Evolutionary conservation across 805 yeast species (phyloP).

Genomic region (Candida orba): DNA sequence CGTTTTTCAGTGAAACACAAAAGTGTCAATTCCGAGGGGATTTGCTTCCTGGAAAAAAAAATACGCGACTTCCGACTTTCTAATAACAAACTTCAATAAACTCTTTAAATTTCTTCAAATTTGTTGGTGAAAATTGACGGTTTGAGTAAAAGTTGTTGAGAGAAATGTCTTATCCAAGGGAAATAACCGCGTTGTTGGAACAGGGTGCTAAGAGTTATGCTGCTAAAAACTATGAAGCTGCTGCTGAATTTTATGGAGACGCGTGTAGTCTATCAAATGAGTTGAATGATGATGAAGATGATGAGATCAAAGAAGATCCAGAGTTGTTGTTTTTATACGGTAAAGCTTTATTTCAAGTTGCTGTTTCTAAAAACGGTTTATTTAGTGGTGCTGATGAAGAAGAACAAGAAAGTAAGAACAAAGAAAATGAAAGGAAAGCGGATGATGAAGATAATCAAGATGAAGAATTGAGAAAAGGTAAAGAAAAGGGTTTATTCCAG

Average conservation of each 20-base stretch:
- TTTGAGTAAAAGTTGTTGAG: too few relatives aligned
- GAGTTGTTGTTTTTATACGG: constrained; percentile 73
- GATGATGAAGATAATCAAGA: constrained; percentile 21
- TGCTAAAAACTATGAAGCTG: constrained; percentile 55
- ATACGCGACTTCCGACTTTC: too few relatives aligned
- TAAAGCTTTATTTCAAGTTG: constrained; percentile 69
- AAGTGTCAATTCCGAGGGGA: neutral
- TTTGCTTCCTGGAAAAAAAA: too few relatives aligned
- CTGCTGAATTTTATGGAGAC: constrained; percentile 62
- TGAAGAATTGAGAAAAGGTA: constrained; percentile 19
- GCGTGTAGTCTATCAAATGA: constrained; percentile 56
- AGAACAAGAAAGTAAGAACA: constrained; percentile 13
- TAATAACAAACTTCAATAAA: too few relatives aligned
- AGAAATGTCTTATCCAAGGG: constrained; percentile 14
- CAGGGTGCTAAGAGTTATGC: constrained; percentile 64
- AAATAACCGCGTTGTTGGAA: constrained; percentile 41
- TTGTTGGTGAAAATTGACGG: too few relatives aligned
- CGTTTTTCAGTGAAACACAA: constrained; percentile 11
- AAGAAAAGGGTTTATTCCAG: constrained; percentile 22
- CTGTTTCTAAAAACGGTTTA: constrained; percentile 66
- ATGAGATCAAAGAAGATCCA: constrained; percentile 47
- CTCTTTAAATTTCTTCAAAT: too few relatives aligned
- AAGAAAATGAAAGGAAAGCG: constrained; percentile 19
- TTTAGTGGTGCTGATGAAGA: constrained; percentile 57
- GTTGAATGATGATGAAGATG: constrained; percentile 26